Evolutionary conservation across 2,329 filamentous ascomycete genomes (phyloP).

Genomic region (Diplodia intermedia): DNA sequence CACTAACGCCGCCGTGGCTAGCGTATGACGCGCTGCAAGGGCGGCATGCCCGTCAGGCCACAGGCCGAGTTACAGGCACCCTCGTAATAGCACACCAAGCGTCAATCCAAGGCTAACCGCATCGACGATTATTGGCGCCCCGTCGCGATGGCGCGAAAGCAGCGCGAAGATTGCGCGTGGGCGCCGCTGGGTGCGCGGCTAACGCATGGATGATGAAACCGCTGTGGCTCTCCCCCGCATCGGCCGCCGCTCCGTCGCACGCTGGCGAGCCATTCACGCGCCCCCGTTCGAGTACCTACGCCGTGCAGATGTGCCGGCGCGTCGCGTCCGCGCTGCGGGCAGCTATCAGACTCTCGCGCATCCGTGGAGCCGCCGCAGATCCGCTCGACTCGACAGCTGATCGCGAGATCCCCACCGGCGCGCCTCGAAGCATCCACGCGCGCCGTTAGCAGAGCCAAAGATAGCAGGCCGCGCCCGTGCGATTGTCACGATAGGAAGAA

Average conservation of each 20-base stretch:
- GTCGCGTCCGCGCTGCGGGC: conserved; percentile 14
- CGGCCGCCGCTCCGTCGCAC: conserved; percentile 20
- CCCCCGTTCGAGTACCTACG: neutral
- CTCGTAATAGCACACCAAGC: conserved; percentile 26
- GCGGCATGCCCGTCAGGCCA: conserved; percentile 27
- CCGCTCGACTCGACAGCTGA: conserved; percentile 17
- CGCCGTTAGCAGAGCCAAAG: neutral
- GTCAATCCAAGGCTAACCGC: conserved; percentile 6
- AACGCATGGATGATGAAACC: conserved; percentile 12
- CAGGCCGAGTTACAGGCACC: conserved; percentile 21
- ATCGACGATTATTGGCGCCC: conserved; percentile 12
- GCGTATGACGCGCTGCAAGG: conserved; percentile 29
- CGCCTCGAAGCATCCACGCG: neutral
- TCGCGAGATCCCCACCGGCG: neutral
- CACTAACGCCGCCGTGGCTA: conserved; percentile 15
- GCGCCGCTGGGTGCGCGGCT: neutral
- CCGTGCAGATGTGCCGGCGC: conserved; percentile 13
- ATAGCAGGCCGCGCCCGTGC: neutral
- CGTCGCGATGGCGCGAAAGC: conserved; percentile 23
- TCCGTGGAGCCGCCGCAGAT: conserved; percentile 28
- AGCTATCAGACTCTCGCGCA: conserved; percentile 26
- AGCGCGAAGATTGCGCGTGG: conserved; percentile 5
- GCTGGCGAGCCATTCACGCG: neutral
- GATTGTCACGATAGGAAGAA: conserved; percentile 3
- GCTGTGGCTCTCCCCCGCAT: conserved; percentile 17